phyloP scores from a whole-genome alignment of 176 grass and related monocot genomes.

The Chrysopogon serrulatus region DNA sequence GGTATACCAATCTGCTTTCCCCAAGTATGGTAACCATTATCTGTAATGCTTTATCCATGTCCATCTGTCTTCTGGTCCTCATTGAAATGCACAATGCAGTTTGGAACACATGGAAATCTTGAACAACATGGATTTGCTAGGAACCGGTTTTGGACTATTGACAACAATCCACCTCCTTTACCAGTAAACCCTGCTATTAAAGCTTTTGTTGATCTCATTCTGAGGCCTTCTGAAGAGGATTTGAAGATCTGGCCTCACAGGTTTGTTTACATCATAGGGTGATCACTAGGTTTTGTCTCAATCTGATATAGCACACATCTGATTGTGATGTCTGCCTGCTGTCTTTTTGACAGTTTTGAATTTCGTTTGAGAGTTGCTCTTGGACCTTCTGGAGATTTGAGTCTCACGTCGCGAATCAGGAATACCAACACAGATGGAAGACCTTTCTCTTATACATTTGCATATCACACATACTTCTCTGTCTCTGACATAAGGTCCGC shows the following conservation, averaged over 20 bases:
- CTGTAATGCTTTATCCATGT: constrained; percentile 11
- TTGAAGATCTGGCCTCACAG: constrained; percentile 81
- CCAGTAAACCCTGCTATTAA: constrained; percentile 51
- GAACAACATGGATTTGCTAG: constrained; percentile 91
- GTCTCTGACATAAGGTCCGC: constrained; percentile 66
- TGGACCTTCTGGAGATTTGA: constrained; percentile 77
- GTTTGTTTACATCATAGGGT: constrained; percentile 24
- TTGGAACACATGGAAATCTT: constrained; percentile 81
- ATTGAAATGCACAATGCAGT: constrained; percentile 50
- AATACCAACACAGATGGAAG: constrained; percentile 84
- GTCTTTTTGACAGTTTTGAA: constrained; percentile 39
- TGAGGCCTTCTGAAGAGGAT: constrained; percentile 74
- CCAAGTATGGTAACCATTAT: constrained; percentile 61
- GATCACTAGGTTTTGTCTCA: background rate
- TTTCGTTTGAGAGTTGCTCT: constrained; percentile 88
- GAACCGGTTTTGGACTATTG: constrained; percentile 67
- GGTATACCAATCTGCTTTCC: constrained; percentile 98
- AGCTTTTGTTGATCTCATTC: constrained; percentile 81
- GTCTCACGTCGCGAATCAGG: constrained; percentile 81
- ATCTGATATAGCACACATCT: background rate
- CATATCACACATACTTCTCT: constrained; percentile 94
- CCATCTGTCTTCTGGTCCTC: background rate
- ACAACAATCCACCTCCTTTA: constrained; percentile 65
- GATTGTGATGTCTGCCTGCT: constrained; percentile 1
- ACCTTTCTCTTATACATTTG: constrained; percentile 84